phyloP scores from a whole-genome alignment of 2,329 filamentous ascomycete genomes.

The Fusarium duplospermum region DNA sequence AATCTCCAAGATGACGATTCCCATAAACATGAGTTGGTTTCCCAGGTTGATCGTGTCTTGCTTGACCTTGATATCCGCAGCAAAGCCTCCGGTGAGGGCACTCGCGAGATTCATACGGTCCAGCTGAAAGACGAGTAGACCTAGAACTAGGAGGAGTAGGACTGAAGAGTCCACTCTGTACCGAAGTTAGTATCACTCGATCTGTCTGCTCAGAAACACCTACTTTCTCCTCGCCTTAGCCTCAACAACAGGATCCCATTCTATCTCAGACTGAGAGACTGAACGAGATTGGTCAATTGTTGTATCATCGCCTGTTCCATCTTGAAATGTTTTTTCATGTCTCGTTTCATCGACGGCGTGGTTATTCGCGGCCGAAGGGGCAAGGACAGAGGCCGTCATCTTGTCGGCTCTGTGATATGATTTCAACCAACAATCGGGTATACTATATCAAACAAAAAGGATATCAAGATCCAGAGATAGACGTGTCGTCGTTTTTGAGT shows the following conservation, averaged over 20 bases:
- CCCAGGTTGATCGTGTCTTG: conserved; percentile 63
- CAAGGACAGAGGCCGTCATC: not conserved
- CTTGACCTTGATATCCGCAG: conserved; percentile 53
- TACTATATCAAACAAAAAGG: not conserved
- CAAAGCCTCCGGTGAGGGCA: conserved; percentile 62
- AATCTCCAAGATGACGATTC: conserved; percentile 62
- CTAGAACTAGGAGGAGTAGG: conserved; percentile 60
- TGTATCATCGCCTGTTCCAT: not conserved
- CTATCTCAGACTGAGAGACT: not conserved
- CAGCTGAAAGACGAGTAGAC: conserved; percentile 62
- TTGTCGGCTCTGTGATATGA: not conserved
- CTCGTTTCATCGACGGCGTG: not conserved
- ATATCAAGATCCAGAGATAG: not conserved
- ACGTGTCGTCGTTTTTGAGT: not conserved
- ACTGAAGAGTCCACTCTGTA: conserved; percentile 59
- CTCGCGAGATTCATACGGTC: conserved; percentile 66
- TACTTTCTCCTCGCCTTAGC: not conserved
- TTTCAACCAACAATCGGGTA: not conserved
- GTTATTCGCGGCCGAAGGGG: not conserved
- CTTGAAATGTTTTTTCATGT: not conserved
- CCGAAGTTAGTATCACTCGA: not conserved
- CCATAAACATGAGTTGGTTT: conserved; percentile 65
- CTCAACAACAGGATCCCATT: not conserved
- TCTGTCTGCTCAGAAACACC: not conserved
- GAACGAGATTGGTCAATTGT: not conserved